Conservation (phyloP, 495 filamentous ascomycete species). For the Xylaria castorea region DNA sequence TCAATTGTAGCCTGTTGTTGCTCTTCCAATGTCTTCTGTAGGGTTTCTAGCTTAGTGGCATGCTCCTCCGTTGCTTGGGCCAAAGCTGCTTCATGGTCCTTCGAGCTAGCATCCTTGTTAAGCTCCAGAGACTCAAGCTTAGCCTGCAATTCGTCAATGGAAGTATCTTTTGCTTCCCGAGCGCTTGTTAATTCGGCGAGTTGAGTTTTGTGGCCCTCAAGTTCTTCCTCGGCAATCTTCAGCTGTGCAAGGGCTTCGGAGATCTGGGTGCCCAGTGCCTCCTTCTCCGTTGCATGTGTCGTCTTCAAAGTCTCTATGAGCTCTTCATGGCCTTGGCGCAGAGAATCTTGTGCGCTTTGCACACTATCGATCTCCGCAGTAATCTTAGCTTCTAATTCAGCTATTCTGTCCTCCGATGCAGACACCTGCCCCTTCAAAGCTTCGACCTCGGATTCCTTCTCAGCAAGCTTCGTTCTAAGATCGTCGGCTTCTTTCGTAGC, state of each 20-base stretch:
- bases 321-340: constrained; percentile 48
- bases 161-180: constrained; percentile 48
- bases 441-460: constrained; percentile 56
- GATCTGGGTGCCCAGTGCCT: constrained; percentile 49
- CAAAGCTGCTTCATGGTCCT: constrained; percentile 42
- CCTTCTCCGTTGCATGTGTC: constrained; percentile 55
- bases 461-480: constrained; percentile 58
- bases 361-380: constrained; percentile 35
- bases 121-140: constrained; percentile 50
- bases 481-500: constrained; percentile 57
- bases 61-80: constrained; percentile 48
- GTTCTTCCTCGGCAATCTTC: constrained; percentile 46
- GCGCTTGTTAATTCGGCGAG: constrained; percentile 43
- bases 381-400: constrained; percentile 49
- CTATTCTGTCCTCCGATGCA: constrained; percentile 50
- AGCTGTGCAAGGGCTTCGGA: constrained; percentile 52
- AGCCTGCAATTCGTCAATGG: constrained; percentile 49
- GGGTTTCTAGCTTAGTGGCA: constrained; percentile 46
- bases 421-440: constrained; percentile 47
- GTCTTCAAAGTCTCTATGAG: constrained; percentile 53
- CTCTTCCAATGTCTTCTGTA: constrained; percentile 50
- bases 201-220: constrained; percentile 45
- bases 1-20: constrained; percentile 48
- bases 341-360: constrained; percentile 38
- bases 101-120: constrained; percentile 45